phyloP scores from a whole-genome alignment of 106 monocot genomes.

The Dendrobium nobile region DNA sequence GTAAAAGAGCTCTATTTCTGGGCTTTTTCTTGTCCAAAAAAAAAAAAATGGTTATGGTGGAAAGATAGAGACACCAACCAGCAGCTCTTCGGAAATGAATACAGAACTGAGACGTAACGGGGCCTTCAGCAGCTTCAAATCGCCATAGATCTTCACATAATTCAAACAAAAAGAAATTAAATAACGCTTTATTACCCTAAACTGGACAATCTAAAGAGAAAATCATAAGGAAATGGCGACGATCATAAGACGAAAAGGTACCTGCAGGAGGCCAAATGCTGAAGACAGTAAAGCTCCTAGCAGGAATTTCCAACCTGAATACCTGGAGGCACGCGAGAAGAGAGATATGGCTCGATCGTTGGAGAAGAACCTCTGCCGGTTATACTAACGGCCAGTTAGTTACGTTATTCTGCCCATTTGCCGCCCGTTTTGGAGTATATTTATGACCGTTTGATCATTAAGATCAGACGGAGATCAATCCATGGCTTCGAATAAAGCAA shows the following conservation, averaged over 20 bases:
- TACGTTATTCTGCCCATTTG: neutral
- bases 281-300: constrained; percentile 89
- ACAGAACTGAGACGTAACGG: neutral
- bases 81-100: neutral
- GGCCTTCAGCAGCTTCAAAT: neutral
- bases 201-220: neutral
- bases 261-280: constrained; percentile 71
- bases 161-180: neutral
- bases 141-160: neutral
- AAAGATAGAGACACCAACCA: neutral
- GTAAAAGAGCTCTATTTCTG: no score
- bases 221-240: neutral
- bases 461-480: neutral
- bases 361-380: neutral
- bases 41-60: no score
- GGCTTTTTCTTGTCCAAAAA: no score
- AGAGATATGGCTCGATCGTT: neutral
- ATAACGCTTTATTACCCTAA: neutral
- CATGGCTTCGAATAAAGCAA: neutral
- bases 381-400: neutral
- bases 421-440: neutral
- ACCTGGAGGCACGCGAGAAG: neutral
- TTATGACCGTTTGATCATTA: neutral
- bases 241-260: constrained; percentile 1
- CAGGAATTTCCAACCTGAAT: constrained; percentile 92